Conservation (phyloP, 805 yeast genomes). For the Wickerhamiella spandovensis region DNA sequence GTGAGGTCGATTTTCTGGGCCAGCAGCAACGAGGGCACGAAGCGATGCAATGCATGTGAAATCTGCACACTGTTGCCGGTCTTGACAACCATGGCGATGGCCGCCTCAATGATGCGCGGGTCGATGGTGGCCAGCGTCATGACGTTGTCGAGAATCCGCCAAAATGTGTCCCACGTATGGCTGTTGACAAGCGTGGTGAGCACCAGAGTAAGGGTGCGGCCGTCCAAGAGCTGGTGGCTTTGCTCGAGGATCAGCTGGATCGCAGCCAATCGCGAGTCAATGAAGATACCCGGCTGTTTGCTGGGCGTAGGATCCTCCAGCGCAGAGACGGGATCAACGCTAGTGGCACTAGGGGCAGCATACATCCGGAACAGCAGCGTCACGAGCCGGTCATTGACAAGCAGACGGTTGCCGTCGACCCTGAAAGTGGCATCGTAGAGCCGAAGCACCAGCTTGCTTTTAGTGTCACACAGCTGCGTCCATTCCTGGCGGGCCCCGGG, state of each 20-base stretch:
- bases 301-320: conserved; percentile 14
- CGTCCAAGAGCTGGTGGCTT: conserved; percentile 6
- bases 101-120: conserved; percentile 12
- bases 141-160: conserved; percentile 21
- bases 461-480: conserved; percentile 17
- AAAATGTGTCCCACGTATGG: conserved; percentile 19
- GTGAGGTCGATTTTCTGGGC: conserved; percentile 6
- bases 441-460: conserved; percentile 13
- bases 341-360: conserved; percentile 10
- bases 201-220: conserved; percentile 15
- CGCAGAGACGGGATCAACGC: conserved; percentile 15
- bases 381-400: conserved; percentile 15
- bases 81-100: conserved; percentile 21
- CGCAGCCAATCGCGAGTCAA: conserved; percentile 6
- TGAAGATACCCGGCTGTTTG: conserved; percentile 5
- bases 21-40: conserved; percentile 14
- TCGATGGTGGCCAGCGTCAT: conserved; percentile 10
- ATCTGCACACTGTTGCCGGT: conserved; percentile 20
- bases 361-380: conserved; percentile 19
- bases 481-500: conserved; percentile 10
- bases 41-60: conserved; percentile 13
- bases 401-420: conserved; percentile 15
- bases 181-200: conserved; percentile 21
- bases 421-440: conserved; percentile 17
- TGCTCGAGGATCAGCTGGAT: conserved; percentile 8